Percentiles rank a stretch among this genome's conserved stretches.
Conservation (phyloP, 2,329 filamentous ascomycete genomes). For the Aureobasidium sp. region DNA sequence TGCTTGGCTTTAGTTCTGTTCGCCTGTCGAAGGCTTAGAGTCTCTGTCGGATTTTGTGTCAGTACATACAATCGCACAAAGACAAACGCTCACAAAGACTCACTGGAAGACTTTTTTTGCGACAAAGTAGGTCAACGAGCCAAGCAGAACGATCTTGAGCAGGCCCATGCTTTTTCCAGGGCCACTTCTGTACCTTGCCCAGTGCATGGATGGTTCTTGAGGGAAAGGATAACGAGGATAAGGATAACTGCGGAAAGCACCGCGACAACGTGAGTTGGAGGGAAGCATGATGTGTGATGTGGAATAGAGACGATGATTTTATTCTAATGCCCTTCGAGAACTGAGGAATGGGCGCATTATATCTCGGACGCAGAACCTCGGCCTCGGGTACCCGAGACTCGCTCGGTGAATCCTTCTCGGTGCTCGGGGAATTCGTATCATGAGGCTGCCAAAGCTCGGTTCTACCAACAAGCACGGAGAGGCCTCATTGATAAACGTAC, state of each 20-base stretch:
- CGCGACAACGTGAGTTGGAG: neutral
- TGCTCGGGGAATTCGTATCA: neutral
- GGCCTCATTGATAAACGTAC: no score
- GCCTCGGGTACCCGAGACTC: neutral
- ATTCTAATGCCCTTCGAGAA: no score
- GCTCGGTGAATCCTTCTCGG: neutral
- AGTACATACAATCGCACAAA: neutral
- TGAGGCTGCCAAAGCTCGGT: neutral
- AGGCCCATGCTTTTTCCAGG: neutral
- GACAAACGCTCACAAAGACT: neutral
- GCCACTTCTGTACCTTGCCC: neutral
- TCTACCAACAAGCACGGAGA: neutral
- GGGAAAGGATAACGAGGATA: neutral
- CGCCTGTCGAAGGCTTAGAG: neutral
- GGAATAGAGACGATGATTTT: no score
- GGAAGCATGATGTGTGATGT: neutral
- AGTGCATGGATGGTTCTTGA: neutral
- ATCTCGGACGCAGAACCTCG: no score
- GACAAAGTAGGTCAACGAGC: neutral
- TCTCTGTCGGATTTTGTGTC: neutral
- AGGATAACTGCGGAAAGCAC: neutral
- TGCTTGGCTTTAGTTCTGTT: neutral
- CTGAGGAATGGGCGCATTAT: no score
- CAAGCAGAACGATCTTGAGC: neutral
- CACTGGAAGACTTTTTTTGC: neutral